These are phyloP conservation scores for Cryptosporidium sp. DNA, from an alignment of 169 alveolate species.

Conservation along the genomic window DNA sequence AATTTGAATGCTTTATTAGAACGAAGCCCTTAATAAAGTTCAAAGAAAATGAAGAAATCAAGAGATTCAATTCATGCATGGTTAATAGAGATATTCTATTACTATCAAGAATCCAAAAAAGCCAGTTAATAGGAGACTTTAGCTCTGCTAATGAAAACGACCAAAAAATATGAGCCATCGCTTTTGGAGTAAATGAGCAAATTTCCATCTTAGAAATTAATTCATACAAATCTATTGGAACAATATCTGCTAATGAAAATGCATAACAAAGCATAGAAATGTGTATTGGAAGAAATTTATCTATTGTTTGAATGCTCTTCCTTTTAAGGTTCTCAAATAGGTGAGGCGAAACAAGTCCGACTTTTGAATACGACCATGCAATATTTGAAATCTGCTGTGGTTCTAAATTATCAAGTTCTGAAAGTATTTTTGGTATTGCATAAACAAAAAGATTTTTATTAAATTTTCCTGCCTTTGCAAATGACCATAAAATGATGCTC, in stretches of 20 bases:
- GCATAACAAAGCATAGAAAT: constrained; percentile 71
- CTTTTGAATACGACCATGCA: constrained; percentile 68
- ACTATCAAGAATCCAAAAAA: constrained; percentile 24
- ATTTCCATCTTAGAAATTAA: constrained; percentile 37
- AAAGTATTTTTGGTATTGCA: constrained; percentile 60
- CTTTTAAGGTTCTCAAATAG: constrained; percentile 50
- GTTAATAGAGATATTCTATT: constrained; percentile 5
- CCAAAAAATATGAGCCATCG: constrained; percentile 58
- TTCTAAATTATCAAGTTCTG: constrained; percentile 50
- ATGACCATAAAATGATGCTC: constrained; percentile 59
- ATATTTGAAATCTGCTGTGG: constrained; percentile 71
- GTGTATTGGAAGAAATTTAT: constrained; percentile 51
- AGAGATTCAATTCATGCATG: constrained; percentile 22
- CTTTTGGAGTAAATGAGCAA: constrained; percentile 41
- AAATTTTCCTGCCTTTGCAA: constrained; percentile 40
- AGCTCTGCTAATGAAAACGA: constrained; percentile 52
- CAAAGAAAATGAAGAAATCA: constrained; percentile 24
- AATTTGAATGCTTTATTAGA: neutral
- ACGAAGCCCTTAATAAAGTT: constrained; percentile 41
- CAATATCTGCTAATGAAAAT: constrained; percentile 54
- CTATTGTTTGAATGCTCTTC: constrained; percentile 18
- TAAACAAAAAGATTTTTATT: constrained; percentile 41
- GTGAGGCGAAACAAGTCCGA: constrained; percentile 66
- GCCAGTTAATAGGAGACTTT: constrained; percentile 12
- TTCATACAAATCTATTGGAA: constrained; percentile 29